Base-by-base conservation (phyloP, 345 rosid genomes). In the Corchorus capsularis region DNA sequence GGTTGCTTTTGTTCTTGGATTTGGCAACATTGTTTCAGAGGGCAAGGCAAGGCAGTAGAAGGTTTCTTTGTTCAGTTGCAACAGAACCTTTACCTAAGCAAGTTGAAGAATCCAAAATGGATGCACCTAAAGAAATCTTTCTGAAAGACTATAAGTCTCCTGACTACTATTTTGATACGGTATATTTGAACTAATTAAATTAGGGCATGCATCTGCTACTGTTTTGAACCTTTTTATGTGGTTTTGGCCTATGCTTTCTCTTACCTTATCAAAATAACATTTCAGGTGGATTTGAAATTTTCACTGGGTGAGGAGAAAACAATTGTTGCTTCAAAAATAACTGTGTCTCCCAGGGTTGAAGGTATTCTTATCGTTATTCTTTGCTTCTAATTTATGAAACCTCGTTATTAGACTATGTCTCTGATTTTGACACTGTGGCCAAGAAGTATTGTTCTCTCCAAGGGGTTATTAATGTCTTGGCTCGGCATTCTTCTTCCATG, bases 91-190 rank as follows among this genome's bases (percentile, higher is more conserved):
- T 83, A 69, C 91, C 87, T 19, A 90, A 93, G 77, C 77, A 83
- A 81, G 80, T 68, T 49, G 93, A 89, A 79, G 94, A 90, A 81
- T 79, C 94, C 27, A 82, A 85, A 75, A 96, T 96, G 99, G 92
- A 86, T 54, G 78, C 90, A 41, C 98, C 93, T 5, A 94, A 92
- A 80, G 98, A 94, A 83, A 89, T 96, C 45, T 96, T 94, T 84
- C 80, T 94, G 84, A 96, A 96, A 92, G 93, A 94, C 81, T 94
- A 96, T 85, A 90, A 89, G 63, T 86, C 86, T 75, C 99, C 99
- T 73, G 93, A 94, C 81, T 92, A 91, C 84, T 96, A 91, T 82
- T 96, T 96, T 78, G 97, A 91, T 65, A 80, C 88, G 77, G 99
- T 94, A 86, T 76, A 76, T 64, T 11, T 15, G 20, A 34, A 67